phyloP scores from a whole-genome alignment of 352 stramenopile genomes.

The Globisporangium cederbergense region DNA sequence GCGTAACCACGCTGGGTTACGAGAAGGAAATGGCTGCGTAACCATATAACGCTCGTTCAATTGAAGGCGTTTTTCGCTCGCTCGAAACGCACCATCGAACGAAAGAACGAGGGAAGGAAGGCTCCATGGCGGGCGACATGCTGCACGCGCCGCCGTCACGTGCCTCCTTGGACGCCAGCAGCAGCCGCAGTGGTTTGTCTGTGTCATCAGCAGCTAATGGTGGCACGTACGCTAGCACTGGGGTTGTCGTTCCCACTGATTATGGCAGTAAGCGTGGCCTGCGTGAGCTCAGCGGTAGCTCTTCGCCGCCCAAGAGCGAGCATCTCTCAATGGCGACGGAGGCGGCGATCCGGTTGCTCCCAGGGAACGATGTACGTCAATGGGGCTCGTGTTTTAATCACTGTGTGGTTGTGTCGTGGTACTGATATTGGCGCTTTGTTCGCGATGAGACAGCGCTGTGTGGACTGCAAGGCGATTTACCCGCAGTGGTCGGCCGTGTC shows the following conservation, averaged over 20 bases:
- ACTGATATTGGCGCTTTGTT: background rate
- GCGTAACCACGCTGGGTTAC: background rate
- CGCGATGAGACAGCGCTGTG: constrained; percentile 49
- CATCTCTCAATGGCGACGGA: constrained; percentile 51
- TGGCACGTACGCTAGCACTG: background rate
- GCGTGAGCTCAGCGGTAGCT: constrained; percentile 1
- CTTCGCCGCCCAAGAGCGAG: constrained; percentile 11
- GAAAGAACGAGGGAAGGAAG: background rate
- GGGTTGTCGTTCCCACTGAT: background rate
- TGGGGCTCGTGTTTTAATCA: background rate
- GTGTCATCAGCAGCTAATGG: background rate
- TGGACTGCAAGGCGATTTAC: constrained; percentile 76
- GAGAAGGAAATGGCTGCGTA: background rate
- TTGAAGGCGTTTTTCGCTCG: background rate
- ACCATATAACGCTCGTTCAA: background rate
- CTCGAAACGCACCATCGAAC: background rate
- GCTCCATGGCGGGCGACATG: constrained; percentile 1
- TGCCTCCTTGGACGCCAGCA: background rate
- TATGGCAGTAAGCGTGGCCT: background rate
- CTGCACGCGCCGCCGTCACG: background rate
- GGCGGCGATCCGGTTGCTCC: constrained; percentile 55
- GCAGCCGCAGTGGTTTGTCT: background rate
- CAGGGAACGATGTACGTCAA: constrained; percentile 69
- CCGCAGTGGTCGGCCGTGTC: constrained; percentile 83
- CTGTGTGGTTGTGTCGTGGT: background rate